Conservation (phyloP, 805 yeast species). For the Candida boleticola region DNA sequence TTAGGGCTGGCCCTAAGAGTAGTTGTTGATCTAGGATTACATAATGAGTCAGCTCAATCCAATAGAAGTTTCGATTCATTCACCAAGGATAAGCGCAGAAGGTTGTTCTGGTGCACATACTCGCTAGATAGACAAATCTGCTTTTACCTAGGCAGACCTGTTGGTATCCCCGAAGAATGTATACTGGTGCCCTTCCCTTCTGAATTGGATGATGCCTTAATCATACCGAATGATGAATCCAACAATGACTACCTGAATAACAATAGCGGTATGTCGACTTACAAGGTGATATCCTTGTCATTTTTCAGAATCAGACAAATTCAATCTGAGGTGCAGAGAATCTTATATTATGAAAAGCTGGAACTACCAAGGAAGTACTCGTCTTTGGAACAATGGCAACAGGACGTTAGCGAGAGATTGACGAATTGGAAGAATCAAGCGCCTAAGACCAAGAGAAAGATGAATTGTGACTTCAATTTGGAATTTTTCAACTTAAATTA, state of each 20-base stretch:
- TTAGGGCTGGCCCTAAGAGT: slow-evolving; percentile 76
- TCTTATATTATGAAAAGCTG: slow-evolving; percentile 61
- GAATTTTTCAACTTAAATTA: slow-evolving; percentile 74
- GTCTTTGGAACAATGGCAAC: slow-evolving; percentile 61
- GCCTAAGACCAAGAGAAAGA: slow-evolving; percentile 54
- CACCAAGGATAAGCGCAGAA: slow-evolving; percentile 64
- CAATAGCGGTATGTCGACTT: slow-evolving; percentile 48
- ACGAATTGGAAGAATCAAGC: slow-evolving; percentile 60
- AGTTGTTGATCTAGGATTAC: slow-evolving; percentile 82
- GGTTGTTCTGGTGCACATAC: slow-evolving; percentile 88
- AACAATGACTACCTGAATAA: slow-evolving; percentile 38
- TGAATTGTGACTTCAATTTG: slow-evolving; percentile 73
- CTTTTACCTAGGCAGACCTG: slow-evolving; percentile 82
- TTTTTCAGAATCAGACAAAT: slow-evolving; percentile 69
- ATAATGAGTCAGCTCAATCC: slow-evolving; percentile 51
- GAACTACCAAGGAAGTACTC: slow-evolving; percentile 66
- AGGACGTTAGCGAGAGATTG: slow-evolving; percentile 47
- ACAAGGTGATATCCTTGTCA: slow-evolving; percentile 64
- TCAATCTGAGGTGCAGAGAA: slow-evolving; percentile 74
- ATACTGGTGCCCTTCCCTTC: slow-evolving; percentile 72
- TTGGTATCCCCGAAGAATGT: slow-evolving; percentile 82
- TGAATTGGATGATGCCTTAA: slow-evolving; percentile 67
- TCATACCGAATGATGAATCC: slow-evolving; percentile 32
- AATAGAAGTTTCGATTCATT: slow-evolving; percentile 48
- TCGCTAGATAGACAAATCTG: slow-evolving; percentile 83